These are phyloP conservation scores for Saccharomyces hybrid DNA, from an alignment of 1,139 yeast genomes.

Conservation along the genomic window DNA sequence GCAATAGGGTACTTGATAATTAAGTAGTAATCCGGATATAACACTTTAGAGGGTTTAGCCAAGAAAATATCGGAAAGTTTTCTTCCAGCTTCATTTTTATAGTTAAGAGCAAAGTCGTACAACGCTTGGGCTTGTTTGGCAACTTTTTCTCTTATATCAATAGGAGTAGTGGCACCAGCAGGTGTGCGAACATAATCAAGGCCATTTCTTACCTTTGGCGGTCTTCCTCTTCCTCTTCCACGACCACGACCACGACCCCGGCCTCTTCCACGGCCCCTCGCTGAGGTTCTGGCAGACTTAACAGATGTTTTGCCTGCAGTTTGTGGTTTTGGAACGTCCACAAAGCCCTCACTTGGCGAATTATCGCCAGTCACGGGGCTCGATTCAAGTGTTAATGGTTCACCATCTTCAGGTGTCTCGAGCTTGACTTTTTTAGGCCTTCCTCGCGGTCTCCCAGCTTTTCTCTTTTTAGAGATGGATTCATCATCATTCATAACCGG, in stretches of 20 bases:
- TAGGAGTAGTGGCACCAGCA: conserved; percentile 40
- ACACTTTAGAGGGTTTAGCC: conserved; percentile 59
- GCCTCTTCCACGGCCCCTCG: conserved; percentile 23
- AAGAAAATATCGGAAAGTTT: conserved; percentile 54
- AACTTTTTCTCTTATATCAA: conserved; percentile 38
- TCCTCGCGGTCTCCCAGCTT: conserved; percentile 16
- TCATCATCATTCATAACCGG: conserved; percentile 16
- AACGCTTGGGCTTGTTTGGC: conserved; percentile 21
- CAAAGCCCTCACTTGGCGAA: neutral
- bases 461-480: conserved; percentile 17
- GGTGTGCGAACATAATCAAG: conserved; percentile 35
- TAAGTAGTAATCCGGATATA: conserved; percentile 82
- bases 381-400: neutral
- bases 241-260: conserved; percentile 26
- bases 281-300: conserved; percentile 21
- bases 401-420: conserved; percentile 9
- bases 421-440: conserved; percentile 18
- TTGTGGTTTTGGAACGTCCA: conserved; percentile 4
- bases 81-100: conserved; percentile 39
- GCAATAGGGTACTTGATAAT: conserved; percentile 78
- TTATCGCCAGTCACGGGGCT: conserved; percentile 1
- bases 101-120: conserved; percentile 40
- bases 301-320: conserved; percentile 23
- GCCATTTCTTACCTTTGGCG: conserved; percentile 25
- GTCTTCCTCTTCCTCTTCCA: conserved; percentile 16